phyloP scores from a whole-genome alignment of 2,329 filamentous ascomycete species.

The Aspergillus nomiae region DNA sequence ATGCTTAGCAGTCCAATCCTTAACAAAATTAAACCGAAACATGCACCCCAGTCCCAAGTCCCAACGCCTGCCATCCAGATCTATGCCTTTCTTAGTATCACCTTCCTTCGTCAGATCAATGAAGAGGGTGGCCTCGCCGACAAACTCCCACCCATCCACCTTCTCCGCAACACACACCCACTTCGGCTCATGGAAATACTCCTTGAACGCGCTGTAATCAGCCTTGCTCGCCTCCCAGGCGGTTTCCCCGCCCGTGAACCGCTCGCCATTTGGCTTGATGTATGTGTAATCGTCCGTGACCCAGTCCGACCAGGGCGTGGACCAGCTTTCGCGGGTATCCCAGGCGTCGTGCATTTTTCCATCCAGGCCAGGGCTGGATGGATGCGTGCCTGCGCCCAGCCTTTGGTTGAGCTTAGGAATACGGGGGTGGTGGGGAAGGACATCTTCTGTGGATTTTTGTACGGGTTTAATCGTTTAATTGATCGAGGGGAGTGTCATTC shows the following conservation, averaged over 20 bases:
- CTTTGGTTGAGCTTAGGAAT: not conserved
- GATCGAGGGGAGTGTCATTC: not conserved
- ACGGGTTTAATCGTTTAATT: not conserved
- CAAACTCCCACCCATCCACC: not conserved
- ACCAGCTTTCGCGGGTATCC: not conserved
- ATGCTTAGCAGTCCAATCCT: not conserved
- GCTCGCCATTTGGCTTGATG: not conserved
- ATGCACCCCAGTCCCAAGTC: not conserved
- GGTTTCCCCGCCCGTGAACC: not conserved
- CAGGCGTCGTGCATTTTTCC: not conserved
- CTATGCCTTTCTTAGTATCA: not conserved
- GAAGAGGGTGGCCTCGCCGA: not conserved
- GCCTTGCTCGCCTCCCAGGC: not conserved
- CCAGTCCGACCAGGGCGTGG: not conserved
- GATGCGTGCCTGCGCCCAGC: not conserved
- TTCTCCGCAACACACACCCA: not conserved
- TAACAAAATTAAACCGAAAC: not conserved
- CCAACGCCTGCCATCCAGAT: not conserved
- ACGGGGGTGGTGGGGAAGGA: not conserved
- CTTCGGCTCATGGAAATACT: not conserved
- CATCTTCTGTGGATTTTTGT: not conserved
- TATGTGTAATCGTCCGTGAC: not conserved
- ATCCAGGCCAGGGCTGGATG: not conserved
- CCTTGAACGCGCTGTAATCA: not conserved
- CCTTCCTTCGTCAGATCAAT: not conserved